Evolutionary conservation across 1,284 basidiomycete species (phyloP).

Genomic region (Ustilago bromivora): DNA sequence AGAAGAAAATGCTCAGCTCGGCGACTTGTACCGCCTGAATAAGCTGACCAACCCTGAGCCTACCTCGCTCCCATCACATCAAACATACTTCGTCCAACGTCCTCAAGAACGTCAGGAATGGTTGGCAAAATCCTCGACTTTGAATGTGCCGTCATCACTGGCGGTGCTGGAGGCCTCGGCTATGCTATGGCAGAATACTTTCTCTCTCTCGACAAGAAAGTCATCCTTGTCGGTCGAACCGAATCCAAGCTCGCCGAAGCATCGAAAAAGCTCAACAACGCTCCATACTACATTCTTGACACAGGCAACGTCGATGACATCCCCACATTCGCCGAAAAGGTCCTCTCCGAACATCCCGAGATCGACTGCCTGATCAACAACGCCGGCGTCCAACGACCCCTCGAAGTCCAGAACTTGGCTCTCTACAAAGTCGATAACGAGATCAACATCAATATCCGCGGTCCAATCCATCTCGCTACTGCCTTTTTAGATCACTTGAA

Average conservation of each 20-base stretch:
- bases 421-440: slow-evolving; percentile 62
- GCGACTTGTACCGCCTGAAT: not conserved
- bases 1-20: not conserved
- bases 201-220: slow-evolving; percentile 68
- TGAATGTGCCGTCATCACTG: slow-evolving; percentile 63
- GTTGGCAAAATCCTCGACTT: slow-evolving; percentile 58
- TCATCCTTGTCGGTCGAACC: slow-evolving; percentile 70
- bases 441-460: slow-evolving; percentile 64
- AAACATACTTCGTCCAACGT: not conserved
- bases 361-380: slow-evolving; percentile 71
- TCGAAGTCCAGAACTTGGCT: slow-evolving; percentile 62
- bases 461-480: slow-evolving; percentile 62
- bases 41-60: not conserved
- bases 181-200: slow-evolving; percentile 70
- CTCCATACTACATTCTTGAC: slow-evolving; percentile 70
- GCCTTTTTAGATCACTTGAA: slow-evolving; percentile 62
- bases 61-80: not conserved
- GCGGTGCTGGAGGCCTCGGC: slow-evolving; percentile 59
- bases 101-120: not conserved
- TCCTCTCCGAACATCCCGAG: slow-evolving; percentile 70
- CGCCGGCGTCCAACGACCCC: slow-evolving; percentile 69
- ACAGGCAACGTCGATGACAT: slow-evolving; percentile 67
- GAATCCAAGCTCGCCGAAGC: slow-evolving; percentile 68
- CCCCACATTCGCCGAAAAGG: slow-evolving; percentile 63
- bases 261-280: slow-evolving; percentile 64